A percentile compares a stretch with the other conserved stretches of the same genome.
Conservation (phyloP, 495 filamentous ascomycete genomes). For the Penicillium parvum region DNA sequence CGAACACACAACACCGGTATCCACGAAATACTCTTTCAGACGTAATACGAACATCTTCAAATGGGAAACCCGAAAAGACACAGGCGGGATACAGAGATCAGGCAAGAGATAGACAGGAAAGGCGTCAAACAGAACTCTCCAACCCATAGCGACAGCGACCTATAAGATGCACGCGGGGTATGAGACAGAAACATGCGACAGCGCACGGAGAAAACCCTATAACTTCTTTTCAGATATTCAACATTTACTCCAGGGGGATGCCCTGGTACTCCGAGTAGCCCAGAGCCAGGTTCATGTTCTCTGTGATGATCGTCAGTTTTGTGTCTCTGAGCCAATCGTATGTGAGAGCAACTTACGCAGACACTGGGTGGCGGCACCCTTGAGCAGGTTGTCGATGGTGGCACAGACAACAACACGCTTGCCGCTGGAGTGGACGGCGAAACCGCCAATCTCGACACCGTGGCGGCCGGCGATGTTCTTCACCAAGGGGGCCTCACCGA, state of each 20-base stretch:
- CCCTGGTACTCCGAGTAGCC: conserved; percentile 93
- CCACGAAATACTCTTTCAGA: conserved; percentile 4
- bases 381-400: conserved; percentile 96
- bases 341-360: conserved; percentile 67
- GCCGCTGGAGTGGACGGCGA: conserved; percentile 82
- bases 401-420: conserved; percentile 91
- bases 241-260: conserved; percentile 63
- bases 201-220: conserved; percentile 17
- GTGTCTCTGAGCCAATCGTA: background rate
- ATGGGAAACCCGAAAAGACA: conserved; percentile 2
- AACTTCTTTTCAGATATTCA: conserved; percentile 15
- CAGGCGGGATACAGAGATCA: conserved; percentile 1
- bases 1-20: conserved; percentile 11
- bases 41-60: no score
- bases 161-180: conserved; percentile 34
- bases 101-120: conserved; percentile 3
- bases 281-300: conserved; percentile 96
- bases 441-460: conserved; percentile 91
- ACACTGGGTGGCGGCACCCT: conserved; percentile 95
- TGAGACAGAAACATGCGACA: conserved; percentile 23
- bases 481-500: conserved; percentile 81
- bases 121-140: conserved; percentile 12
- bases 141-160: conserved; percentile 30
- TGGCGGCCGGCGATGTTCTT: conserved; percentile 88
- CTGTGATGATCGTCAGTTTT: conserved; percentile 36